Evolutionary conservation across 345 rosid genomes (phyloP).

Genomic region (Clausena lansium): DNA sequence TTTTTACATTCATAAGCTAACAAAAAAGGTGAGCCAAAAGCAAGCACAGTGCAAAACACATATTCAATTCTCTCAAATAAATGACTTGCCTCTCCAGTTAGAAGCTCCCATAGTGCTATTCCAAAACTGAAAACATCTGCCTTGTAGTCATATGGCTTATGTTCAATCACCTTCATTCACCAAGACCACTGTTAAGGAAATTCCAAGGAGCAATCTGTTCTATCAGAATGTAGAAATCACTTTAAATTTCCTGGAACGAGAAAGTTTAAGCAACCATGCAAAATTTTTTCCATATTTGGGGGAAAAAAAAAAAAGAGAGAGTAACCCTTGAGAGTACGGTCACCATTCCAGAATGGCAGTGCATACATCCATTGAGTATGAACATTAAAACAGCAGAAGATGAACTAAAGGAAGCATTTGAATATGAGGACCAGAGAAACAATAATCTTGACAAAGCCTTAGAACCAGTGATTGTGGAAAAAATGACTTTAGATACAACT

Average conservation of each 20-base stretch:
- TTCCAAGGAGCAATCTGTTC: neutral
- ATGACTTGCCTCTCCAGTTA: slow-evolving; percentile 77
- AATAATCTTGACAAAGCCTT: neutral
- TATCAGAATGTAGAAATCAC: slow-evolving; percentile 1
- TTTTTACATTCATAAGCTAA: slow-evolving; percentile 6
- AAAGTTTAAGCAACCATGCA: neutral
- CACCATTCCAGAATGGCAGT: too few species aligned
- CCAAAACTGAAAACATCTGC: slow-evolving; percentile 95
- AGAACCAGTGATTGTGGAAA: neutral
- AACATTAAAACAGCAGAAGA: neutral
- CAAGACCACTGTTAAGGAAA: slow-evolving; percentile 19
- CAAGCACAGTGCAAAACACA: neutral
- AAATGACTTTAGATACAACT: too few species aligned
- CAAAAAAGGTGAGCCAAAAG: neutral
- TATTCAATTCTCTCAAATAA: neutral
- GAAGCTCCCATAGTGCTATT: slow-evolving; percentile 86
- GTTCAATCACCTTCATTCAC: slow-evolving; percentile 83
- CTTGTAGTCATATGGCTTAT: slow-evolving; percentile 84
- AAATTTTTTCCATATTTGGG: neutral
- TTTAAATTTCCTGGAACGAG: neutral
- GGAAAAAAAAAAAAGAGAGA: too few species aligned
- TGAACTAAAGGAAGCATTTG: neutral
- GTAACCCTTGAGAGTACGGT: neutral
- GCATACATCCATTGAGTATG: neutral
- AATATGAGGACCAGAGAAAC: neutral